Conservation (phyloP, 352 stramenopile species). For the Elongisporangium undulatum region DNA sequence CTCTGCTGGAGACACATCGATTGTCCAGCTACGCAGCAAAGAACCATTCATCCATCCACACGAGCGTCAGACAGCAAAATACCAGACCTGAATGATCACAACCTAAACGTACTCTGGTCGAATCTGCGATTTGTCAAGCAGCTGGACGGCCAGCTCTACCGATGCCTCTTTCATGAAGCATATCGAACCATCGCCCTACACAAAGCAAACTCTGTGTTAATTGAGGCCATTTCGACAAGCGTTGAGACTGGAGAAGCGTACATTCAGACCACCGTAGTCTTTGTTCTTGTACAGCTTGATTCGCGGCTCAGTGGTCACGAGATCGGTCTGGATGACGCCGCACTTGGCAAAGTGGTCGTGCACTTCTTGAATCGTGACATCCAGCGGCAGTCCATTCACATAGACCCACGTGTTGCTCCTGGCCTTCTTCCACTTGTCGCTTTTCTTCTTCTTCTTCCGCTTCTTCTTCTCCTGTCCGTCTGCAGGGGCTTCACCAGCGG, state of each 20-base stretch:
- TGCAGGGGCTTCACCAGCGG: background rate
- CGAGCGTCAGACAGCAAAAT: background rate
- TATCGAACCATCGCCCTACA: constrained; percentile 90
- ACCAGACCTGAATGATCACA: background rate
- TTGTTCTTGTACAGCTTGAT: constrained; percentile 96
- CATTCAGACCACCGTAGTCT: constrained; percentile 84
- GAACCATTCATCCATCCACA: constrained; percentile 5
- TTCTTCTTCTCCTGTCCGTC: constrained; percentile 32
- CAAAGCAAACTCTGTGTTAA: background rate
- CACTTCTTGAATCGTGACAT: constrained; percentile 91
- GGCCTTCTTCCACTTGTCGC: constrained; percentile 72
- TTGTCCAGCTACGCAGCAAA: constrained; percentile 45
- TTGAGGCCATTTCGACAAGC: background rate
- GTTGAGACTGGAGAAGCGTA: constrained; percentile 16
- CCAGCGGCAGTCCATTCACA: constrained; percentile 91
- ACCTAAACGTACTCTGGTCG: constrained; percentile 57
- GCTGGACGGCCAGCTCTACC: constrained; percentile 92
- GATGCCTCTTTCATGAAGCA: constrained; percentile 96
- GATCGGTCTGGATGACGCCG: constrained; percentile 93
- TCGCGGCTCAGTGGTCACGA: constrained; percentile 89
- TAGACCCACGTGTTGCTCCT: constrained; percentile 95
- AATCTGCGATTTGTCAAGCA: constrained; percentile 90
- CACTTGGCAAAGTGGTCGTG: constrained; percentile 92
- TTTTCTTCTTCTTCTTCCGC: constrained; percentile 83
- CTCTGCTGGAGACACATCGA: constrained; percentile 69